A percentile compares a stretch with the other conserved stretches of the same genome.
Evolutionary conservation across 306 rosid species (phyloP).

Genomic region (Sesbania bispinosa): DNA sequence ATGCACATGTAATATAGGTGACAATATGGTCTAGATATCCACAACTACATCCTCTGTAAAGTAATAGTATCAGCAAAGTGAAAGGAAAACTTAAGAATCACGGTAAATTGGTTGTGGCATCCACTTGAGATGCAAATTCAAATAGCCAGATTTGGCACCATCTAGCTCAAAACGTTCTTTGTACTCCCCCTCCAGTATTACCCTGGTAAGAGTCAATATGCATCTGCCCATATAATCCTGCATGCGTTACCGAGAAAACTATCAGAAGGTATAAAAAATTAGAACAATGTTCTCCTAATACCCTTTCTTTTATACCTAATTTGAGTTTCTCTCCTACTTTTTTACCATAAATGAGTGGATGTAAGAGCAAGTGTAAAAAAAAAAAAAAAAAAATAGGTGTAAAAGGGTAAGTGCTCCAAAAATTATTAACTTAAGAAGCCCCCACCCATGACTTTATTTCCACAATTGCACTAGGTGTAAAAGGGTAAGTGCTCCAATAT

Average conservation of each 20-base stretch:
- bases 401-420: too few relatives aligned
- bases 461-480: too few relatives aligned
- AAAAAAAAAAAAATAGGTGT: too few relatives aligned
- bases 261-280: not conserved
- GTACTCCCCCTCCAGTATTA: slow-evolving; percentile 82
- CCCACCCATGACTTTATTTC: too few relatives aligned
- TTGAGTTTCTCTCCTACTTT: too few relatives aligned
- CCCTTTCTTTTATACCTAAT: too few relatives aligned
- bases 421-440: not conserved
- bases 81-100: slow-evolving; percentile 45
- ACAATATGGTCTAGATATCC: slow-evolving; percentile 3
- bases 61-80: not conserved
- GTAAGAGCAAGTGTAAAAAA: too few relatives aligned
- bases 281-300: too few relatives aligned
- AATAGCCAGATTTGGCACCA: slow-evolving; percentile 75
- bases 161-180: slow-evolving; percentile 71
- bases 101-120: slow-evolving; percentile 85
- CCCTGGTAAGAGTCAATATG: slow-evolving; percentile 85
- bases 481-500: too few relatives aligned
- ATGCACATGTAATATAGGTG: not conserved
- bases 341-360: too few relatives aligned
- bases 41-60: slow-evolving; percentile 19
- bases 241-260: not conserved
- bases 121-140: slow-evolving; percentile 90
- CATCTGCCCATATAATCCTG: slow-evolving; percentile 96